A percentile compares a stretch with the other conserved stretches of the same genome.
These are phyloP conservation scores for Albizia julibrissin DNA, from an alignment of 306 rosid genomes.

Conservation along the genomic window DNA sequence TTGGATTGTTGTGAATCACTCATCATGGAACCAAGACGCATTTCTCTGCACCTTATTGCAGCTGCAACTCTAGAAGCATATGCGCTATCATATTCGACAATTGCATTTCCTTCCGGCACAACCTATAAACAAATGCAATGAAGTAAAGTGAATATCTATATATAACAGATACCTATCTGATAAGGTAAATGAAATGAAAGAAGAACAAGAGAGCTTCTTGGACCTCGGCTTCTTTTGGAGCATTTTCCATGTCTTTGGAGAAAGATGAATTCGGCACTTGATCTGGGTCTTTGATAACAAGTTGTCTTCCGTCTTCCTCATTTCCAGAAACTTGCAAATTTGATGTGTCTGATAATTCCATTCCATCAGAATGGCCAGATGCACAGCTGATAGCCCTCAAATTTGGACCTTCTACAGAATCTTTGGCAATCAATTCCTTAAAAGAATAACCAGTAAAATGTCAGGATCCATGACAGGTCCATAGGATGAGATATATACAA, in stretches of 20 bases:
- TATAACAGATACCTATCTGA: neutral
- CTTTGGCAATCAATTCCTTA: neutral
- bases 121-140: neutral
- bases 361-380: neutral
- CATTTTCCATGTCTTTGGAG: neutral
- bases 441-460: neutral
- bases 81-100: neutral
- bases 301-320: neutral
- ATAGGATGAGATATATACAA: neutral
- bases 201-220: neutral
- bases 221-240: neutral
- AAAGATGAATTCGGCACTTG: neutral
- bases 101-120: slow-evolving; percentile 8
- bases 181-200: neutral
- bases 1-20: neutral
- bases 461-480: slow-evolving; percentile 1
- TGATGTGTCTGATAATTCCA: neutral
- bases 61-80: neutral
- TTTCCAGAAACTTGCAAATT: neutral
- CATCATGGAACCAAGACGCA: neutral
- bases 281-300: neutral
- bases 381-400: neutral
- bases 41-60: neutral
- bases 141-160: neutral
- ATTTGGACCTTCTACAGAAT: neutral